These are phyloP conservation scores for Penicillium sp. DNA, from an alignment of 2,329 filamentous ascomycete species.

Conservation along the genomic window DNA sequence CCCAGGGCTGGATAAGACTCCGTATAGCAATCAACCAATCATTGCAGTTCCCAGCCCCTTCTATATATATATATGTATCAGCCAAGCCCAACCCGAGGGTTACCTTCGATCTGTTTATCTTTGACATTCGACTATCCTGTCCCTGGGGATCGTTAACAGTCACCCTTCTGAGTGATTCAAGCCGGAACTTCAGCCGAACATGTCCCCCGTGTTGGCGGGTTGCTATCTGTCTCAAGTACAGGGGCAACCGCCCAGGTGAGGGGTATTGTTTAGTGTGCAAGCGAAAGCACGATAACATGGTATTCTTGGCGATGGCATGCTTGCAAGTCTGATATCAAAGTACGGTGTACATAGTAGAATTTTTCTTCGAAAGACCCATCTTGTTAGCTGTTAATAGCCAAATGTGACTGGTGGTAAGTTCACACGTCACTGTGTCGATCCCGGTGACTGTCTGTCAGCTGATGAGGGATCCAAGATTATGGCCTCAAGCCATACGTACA, in stretches of 20 bases:
- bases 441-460: constrained; percentile 37
- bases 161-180: too few relatives aligned
- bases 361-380: not conserved
- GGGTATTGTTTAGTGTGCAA: not conserved
- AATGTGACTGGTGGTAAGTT: not conserved
- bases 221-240: not conserved
- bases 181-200: not conserved
- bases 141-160: too few relatives aligned
- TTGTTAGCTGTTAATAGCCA: not conserved
- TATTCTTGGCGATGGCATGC: not conserved
- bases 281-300: not conserved
- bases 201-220: not conserved
- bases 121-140: not conserved
- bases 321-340: not conserved
- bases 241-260: not conserved
- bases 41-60: too few relatives aligned
- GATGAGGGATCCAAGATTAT: not conserved
- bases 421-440: constrained; percentile 26
- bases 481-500: not conserved
- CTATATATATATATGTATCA: too few relatives aligned
- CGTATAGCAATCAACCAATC: too few relatives aligned
- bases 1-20: too few relatives aligned
- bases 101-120: not conserved
- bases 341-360: not conserved
- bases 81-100: too few relatives aligned